Evolutionary conservation across 164 flowering plant genomes (phyloP).

Genomic region (Platanus orientalis): DNA sequence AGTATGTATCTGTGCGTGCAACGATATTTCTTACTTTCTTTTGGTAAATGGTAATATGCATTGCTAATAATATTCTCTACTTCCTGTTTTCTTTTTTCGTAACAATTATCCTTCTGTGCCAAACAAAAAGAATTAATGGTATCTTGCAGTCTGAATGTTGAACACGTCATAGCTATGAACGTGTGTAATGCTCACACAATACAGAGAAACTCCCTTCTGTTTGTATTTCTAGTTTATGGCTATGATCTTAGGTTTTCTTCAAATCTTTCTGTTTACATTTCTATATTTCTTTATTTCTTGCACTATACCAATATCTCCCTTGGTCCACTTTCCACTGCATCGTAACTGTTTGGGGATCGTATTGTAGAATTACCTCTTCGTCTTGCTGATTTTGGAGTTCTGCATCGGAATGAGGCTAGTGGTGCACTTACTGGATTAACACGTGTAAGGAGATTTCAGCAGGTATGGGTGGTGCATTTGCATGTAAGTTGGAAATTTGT

Average conservation of each 20-base stretch:
- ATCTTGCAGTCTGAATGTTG: background rate
- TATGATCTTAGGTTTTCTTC: background rate
- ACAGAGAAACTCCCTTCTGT: background rate
- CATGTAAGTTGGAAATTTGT: background rate
- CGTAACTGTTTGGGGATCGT: conserved; percentile 2
- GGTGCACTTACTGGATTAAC: conserved; percentile 97
- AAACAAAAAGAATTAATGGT: too few species aligned
- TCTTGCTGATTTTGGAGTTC: conserved; percentile 93
- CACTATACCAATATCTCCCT: background rate
- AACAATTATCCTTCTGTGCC: too few species aligned
- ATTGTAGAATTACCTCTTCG: conserved; percentile 89
- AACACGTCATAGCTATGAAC: background rate
- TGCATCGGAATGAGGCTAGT: conserved; percentile 99
- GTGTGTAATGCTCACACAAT: background rate
- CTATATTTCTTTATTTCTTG: background rate
- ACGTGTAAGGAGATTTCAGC: conserved; percentile 97
- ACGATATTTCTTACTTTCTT: too few species aligned
- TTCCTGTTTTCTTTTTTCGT: too few species aligned
- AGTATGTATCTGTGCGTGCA: too few species aligned
- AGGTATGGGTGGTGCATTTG: conserved; percentile 42
- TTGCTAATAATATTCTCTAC: too few species aligned
- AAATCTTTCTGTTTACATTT: background rate
- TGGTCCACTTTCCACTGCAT: background rate
- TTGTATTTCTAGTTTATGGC: background rate
- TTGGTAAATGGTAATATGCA: too few species aligned